Evolutionary conservation across 164 flowering plant species (phyloP).

Genomic region (Berberis vulgaris): DNA sequence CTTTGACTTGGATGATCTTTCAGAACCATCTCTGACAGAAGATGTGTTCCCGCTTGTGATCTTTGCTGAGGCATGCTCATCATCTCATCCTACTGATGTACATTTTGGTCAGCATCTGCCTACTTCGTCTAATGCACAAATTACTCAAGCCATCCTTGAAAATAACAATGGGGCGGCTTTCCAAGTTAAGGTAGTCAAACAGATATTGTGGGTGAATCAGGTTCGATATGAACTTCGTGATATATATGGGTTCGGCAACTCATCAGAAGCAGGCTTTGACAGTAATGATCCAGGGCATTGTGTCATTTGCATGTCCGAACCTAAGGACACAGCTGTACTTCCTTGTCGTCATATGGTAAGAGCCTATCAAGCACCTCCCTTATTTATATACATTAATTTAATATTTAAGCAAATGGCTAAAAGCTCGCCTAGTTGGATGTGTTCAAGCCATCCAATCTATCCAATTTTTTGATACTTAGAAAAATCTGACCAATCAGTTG

Average conservation of each 20-base stretch:
- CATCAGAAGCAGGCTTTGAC: slow-evolving; percentile 33
- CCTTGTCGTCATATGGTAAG: slow-evolving; percentile 97
- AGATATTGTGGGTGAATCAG: slow-evolving; percentile 68
- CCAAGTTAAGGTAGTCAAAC: slow-evolving; percentile 58
- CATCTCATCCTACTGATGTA: slow-evolving; percentile 19
- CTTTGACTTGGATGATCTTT: slow-evolving; percentile 62
- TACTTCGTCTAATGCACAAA: slow-evolving; percentile 44
- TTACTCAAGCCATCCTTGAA: slow-evolving; percentile 72
- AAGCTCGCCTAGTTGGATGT: too few species aligned
- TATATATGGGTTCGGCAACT: slow-evolving; percentile 66
- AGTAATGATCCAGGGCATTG: slow-evolving; percentile 59
- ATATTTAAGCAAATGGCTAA: too few species aligned
- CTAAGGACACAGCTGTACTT: slow-evolving; percentile 75
- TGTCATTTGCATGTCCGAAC: slow-evolving; percentile 91
- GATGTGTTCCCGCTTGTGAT: slow-evolving; percentile 83
- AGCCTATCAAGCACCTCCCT: background rate
- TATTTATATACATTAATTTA: too few species aligned
- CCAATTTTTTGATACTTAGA: background rate
- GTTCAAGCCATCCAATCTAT: background rate
- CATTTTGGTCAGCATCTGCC: slow-evolving; percentile 21
- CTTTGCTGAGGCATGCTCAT: slow-evolving; percentile 43
- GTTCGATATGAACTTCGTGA: slow-evolving; percentile 81
- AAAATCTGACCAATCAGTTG: background rate
- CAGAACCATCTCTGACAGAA: slow-evolving; percentile 53
- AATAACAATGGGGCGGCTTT: slow-evolving; percentile 40